Percentiles rank a stretch among this genome's conserved stretches.
Evolutionary conservation across 495 filamentous ascomycete species (phyloP).

Genomic region (Annulohypoxylon maeteangense): DNA sequence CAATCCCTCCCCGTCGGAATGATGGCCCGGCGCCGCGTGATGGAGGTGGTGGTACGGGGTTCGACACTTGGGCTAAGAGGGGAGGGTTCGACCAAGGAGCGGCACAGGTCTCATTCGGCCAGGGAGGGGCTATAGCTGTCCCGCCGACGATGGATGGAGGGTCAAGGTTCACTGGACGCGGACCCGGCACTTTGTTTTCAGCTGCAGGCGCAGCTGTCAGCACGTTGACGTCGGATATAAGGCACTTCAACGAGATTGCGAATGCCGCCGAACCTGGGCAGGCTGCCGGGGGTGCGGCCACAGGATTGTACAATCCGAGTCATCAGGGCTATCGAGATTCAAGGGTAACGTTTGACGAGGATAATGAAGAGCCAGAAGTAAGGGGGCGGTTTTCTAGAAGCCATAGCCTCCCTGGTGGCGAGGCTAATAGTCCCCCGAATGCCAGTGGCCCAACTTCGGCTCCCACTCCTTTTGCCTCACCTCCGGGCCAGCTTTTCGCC

Average conservation of each 20-base stretch:
- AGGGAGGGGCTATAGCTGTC: not conserved
- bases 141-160: not conserved
- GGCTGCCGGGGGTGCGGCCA: too few species aligned
- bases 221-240: not conserved
- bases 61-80: not conserved
- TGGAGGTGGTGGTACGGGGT: not conserved
- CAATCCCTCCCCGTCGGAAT: not conserved
- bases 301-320: not conserved
- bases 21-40: too few species aligned
- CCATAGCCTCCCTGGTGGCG: too few species aligned
- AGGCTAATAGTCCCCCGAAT: too few species aligned
- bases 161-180: not conserved
- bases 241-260: not conserved
- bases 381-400: too few species aligned
- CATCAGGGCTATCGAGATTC: not conserved
- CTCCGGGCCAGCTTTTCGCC: too few species aligned
- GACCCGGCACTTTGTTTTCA: not conserved
- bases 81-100: not conserved
- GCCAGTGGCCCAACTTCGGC: too few species aligned
- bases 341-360: not conserved
- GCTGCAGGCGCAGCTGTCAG: not conserved
- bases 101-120: not conserved
- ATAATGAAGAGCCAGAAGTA: not conserved
- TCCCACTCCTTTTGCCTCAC: too few species aligned
- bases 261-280: not conserved